Conservation (phyloP, 805 yeast genomes). For the Saturnispora galanensis region DNA sequence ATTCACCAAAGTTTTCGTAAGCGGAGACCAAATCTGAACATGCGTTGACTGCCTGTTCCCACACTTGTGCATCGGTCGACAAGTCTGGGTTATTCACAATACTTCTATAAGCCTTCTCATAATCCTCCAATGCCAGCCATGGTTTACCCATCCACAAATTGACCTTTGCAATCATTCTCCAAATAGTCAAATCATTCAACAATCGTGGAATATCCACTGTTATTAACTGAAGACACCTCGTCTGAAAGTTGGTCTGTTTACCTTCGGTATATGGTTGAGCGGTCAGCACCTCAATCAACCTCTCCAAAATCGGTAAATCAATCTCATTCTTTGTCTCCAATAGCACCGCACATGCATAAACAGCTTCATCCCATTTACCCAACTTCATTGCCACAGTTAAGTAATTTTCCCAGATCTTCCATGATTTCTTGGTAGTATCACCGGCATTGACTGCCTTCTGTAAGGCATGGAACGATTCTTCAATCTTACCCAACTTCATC, state of each 20-base stretch:
- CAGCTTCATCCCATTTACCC: slow-evolving; percentile 82
- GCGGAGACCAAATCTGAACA: slow-evolving; percentile 77
- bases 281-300: slow-evolving; percentile 55
- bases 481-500: slow-evolving; percentile 48
- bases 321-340: slow-evolving; percentile 51
- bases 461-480: slow-evolving; percentile 79
- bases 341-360: slow-evolving; percentile 60
- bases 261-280: slow-evolving; percentile 35
- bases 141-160: slow-evolving; percentile 82
- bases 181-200: slow-evolving; percentile 56
- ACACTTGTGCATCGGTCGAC: slow-evolving; percentile 46
- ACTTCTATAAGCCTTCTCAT: slow-evolving; percentile 80
- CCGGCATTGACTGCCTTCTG: slow-evolving; percentile 67
- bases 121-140: slow-evolving; percentile 78
- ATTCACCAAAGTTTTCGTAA: slow-evolving; percentile 78
- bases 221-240: slow-evolving; percentile 59
- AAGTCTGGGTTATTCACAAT: slow-evolving; percentile 54
- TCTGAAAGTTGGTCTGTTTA: slow-evolving; percentile 52
- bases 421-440: slow-evolving; percentile 56
- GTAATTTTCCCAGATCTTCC: slow-evolving; percentile 90
- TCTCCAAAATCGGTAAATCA: slow-evolving; percentile 69
- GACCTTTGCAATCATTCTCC: slow-evolving; percentile 79
- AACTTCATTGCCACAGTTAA: slow-evolving; percentile 71
- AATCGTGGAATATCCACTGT: slow-evolving; percentile 58
- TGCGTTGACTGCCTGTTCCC: slow-evolving; percentile 74